Conservation (phyloP, 352 stramenopile species). For the Phytopythium kandeliae region DNA sequence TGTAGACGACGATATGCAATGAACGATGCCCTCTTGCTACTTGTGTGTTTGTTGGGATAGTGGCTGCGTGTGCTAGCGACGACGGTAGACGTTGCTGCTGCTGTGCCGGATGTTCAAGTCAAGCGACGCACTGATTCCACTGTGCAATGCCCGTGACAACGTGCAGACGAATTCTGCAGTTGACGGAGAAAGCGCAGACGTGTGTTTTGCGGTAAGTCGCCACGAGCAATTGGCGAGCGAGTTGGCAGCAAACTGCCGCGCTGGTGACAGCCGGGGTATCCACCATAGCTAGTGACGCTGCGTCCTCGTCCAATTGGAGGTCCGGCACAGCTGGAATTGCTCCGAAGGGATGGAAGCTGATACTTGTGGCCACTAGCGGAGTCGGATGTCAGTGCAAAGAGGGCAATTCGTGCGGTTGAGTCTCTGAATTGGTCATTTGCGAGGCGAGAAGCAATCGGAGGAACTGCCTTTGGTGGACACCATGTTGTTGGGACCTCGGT, state of each 20-base stretch:
- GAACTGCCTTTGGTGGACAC: neutral
- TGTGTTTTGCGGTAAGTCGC: neutral
- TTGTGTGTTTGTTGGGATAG: constrained; percentile 6
- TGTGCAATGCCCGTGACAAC: neutral
- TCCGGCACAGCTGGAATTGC: too few species aligned
- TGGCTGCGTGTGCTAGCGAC: neutral
- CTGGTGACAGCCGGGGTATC: too few species aligned
- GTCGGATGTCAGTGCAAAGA: too few species aligned
- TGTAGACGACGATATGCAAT: constrained; percentile 23
- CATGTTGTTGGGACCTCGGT: too few species aligned
- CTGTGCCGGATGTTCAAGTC: neutral
- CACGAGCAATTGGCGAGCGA: too few species aligned
- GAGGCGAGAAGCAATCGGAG: neutral
- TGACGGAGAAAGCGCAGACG: neutral
- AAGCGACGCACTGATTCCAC: neutral
- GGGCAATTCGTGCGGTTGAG: too few species aligned
- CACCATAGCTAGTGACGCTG: too few species aligned
- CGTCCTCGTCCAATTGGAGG: too few species aligned
- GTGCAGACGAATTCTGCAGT: neutral
- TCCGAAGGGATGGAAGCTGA: too few species aligned
- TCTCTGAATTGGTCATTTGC: neutral
- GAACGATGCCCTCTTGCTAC: constrained; percentile 11
- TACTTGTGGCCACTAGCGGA: too few species aligned
- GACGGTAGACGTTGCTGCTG: neutral
- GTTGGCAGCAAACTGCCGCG: too few species aligned